phyloP scores from a whole-genome alignment of 768 basidiomycete genomes.

The Clathrus columnatus region DNA sequence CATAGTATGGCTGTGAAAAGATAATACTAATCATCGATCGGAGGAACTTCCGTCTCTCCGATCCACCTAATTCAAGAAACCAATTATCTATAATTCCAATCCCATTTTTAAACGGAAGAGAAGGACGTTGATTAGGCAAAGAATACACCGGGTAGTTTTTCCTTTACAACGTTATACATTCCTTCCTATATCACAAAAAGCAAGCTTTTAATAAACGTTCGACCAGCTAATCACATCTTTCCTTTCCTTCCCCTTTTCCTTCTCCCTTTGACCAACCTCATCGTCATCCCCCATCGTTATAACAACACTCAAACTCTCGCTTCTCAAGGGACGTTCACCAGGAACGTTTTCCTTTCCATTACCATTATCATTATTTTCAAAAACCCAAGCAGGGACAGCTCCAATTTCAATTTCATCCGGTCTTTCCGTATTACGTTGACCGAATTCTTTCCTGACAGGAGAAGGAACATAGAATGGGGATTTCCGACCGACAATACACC shows the following conservation, averaged over 20 bases:
- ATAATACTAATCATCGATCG: too few species aligned
- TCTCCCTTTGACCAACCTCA: conserved; percentile 26
- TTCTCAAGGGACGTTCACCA: conserved; percentile 55
- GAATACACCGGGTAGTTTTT: neutral
- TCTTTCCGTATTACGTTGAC: neutral
- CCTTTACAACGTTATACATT: neutral
- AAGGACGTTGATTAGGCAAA: neutral
- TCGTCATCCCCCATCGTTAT: conserved; percentile 42
- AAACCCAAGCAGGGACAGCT: conserved; percentile 70
- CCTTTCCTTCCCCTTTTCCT: neutral
- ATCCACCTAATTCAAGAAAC: too few species aligned
- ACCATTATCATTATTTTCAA: conserved; percentile 54
- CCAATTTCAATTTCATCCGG: conserved; percentile 52
- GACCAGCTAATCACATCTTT: conserved; percentile 58
- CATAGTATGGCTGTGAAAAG: too few species aligned
- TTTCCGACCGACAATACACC: conserved; percentile 62
- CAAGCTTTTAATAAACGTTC: conserved; percentile 38
- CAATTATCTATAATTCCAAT: too few species aligned
- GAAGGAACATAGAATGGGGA: conserved; percentile 31
- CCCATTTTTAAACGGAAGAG: neutral
- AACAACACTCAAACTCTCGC: conserved; percentile 41
- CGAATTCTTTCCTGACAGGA: neutral
- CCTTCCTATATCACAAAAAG: neutral
- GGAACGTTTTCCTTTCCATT: conserved; percentile 19
- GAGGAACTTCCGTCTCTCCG: too few species aligned